These are phyloP conservation scores for Gonapodya prolifera DNA, from an alignment of 192 early-diverging fungal genomes.

Conservation along the genomic window DNA sequence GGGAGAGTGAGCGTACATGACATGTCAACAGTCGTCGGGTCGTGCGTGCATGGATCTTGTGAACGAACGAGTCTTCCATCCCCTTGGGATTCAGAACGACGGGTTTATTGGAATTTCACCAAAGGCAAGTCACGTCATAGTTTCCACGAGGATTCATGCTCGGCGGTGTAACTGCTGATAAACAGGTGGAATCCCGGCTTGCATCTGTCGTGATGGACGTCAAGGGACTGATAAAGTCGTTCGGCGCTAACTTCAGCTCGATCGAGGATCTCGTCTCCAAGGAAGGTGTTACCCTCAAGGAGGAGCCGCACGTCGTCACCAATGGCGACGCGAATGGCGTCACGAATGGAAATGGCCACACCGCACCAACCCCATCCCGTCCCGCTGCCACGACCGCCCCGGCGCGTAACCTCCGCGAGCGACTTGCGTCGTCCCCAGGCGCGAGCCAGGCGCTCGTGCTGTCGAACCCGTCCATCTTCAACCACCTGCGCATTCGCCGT, in stretches of 20 bases:
- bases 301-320: no score
- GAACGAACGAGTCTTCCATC: slow-evolving; percentile 10
- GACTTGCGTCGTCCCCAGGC: background rate
- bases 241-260: background rate
- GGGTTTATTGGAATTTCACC: slow-evolving; percentile 17
- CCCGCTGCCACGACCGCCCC: background rate
- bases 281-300: background rate
- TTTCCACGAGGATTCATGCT: no score
- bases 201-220: slow-evolving; percentile 18
- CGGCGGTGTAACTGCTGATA: no score
- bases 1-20: background rate
- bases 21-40: background rate
- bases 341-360: background rate
- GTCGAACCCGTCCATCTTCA: slow-evolving; percentile 17
- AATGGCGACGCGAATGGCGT: background rate
- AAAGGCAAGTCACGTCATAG: no score
- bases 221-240: background rate
- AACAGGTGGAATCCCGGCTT: slow-evolving; percentile 14
- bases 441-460: background rate
- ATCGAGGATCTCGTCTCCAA: background rate
- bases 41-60: slow-evolving; percentile 6
- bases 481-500: slow-evolving; percentile 12
- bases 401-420: background rate
- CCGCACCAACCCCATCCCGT: background rate
- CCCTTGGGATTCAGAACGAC: slow-evolving; percentile 10